These are phyloP conservation scores for Coccomyxa sp. DNA, from an alignment of 139 green algal genomes.

Conservation along the genomic window DNA sequence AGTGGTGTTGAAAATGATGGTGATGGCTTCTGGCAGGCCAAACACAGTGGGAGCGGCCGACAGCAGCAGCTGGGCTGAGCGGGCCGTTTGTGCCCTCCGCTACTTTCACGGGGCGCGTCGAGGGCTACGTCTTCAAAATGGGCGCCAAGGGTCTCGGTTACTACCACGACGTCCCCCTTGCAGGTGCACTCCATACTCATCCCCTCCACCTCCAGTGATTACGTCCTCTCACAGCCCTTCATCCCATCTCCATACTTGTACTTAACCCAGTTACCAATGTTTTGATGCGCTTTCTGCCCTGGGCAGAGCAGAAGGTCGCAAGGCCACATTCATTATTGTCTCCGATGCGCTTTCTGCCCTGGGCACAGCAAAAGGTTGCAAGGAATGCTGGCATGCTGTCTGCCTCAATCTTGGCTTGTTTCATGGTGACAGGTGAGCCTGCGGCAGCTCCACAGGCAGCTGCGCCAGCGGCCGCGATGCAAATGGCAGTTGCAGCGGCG, in stretches of 20 bases:
- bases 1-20: constrained; percentile 27
- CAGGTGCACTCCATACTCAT: not conserved
- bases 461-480: constrained; percentile 1
- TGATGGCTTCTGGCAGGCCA: constrained; percentile 12
- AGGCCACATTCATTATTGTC: too few species aligned
- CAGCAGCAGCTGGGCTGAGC: not conserved
- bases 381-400: not conserved
- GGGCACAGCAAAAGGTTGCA: too few species aligned
- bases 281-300: too few species aligned
- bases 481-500: not conserved
- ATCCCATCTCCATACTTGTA: too few species aligned
- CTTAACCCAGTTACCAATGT: too few species aligned
- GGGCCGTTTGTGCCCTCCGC: constrained; percentile 16
- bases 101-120: constrained; percentile 42
- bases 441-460: not conserved
- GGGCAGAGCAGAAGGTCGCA: too few species aligned
- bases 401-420: not conserved
- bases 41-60: constrained; percentile 49
- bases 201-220: not conserved
- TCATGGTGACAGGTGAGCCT: not conserved
- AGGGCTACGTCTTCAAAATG: constrained; percentile 65
- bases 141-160: constrained; percentile 48
- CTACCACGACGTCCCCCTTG: constrained; percentile 34
- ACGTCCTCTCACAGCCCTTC: not conserved
- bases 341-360: too few species aligned